Conservation (phyloP, 306 rosid species). For the Purshia tridentata region DNA sequence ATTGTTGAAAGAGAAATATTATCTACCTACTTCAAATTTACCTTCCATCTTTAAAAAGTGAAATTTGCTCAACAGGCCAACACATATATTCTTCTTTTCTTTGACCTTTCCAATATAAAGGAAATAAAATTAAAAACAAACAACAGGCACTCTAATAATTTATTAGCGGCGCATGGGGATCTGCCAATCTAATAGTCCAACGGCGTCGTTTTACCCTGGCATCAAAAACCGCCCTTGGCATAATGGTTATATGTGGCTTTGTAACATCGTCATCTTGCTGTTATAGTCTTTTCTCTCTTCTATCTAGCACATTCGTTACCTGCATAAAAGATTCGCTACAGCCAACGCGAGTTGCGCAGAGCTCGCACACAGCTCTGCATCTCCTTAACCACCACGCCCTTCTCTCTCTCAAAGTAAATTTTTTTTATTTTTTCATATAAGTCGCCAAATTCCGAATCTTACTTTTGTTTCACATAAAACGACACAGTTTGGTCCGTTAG, state of each 20-base stretch:
- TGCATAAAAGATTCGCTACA: background rate
- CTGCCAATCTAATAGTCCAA: background rate
- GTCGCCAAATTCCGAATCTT: background rate
- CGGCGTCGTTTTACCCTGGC: background rate
- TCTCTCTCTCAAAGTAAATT: background rate
- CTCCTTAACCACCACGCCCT: background rate
- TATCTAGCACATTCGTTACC: background rate
- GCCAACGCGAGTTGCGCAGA: conserved; percentile 14
- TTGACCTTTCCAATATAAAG: background rate
- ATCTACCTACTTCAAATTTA: too few relatives aligned
- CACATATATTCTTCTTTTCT: too few relatives aligned
- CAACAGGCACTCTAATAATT: background rate
- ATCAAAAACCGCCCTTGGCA: background rate
- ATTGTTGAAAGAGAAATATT: too few relatives aligned
- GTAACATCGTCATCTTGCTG: background rate
- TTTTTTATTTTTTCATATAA: background rate
- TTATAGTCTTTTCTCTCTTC: background rate
- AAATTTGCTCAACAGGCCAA: background rate
- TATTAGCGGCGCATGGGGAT: background rate
- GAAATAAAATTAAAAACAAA: background rate
- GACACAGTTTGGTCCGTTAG: too few relatives aligned
- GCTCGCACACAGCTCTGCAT: background rate
- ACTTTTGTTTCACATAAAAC: background rate
- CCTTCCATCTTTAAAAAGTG: background rate
- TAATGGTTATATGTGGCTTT: conserved; percentile 3